Conservation (phyloP, 768 basidiomycete genomes). For the Boletus rubropictus region DNA sequence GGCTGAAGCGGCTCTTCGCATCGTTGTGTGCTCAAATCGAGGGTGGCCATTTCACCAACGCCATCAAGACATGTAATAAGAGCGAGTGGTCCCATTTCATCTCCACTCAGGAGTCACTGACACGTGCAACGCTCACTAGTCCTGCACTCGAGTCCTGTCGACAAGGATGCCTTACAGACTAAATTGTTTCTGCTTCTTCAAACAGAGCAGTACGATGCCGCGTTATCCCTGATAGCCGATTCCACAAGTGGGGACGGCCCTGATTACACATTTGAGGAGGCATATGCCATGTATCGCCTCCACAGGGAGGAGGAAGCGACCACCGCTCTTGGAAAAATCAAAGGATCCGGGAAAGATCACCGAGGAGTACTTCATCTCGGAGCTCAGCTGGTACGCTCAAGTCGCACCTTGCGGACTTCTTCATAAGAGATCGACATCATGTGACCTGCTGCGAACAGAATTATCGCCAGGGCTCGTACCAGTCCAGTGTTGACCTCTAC, state of each 20-base stretch:
- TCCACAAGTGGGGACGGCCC: conserved; percentile 6
- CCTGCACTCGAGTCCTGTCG: conserved; percentile 57
- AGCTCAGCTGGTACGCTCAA: conserved; percentile 73
- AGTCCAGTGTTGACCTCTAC: conserved; percentile 70
- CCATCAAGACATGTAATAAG: conserved; percentile 89
- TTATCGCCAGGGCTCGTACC: conserved; percentile 75
- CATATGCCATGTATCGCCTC: conserved; percentile 83
- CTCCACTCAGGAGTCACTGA: conserved; percentile 19
- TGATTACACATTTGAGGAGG: conserved; percentile 54
- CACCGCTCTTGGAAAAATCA: conserved; percentile 45
- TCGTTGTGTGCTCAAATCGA: conserved; percentile 85
- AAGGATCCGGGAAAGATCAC: conserved; percentile 39
- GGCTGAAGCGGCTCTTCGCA: conserved; percentile 58
- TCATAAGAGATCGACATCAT: conserved; percentile 15
- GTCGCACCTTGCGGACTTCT: conserved; percentile 11
- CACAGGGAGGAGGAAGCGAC: conserved; percentile 68
- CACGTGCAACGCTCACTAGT: conserved; percentile 41
- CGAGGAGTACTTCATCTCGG: conserved; percentile 74
- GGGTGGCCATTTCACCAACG: conserved; percentile 80
- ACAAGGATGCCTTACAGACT: conserved; percentile 71
- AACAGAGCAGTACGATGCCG: conserved; percentile 72
- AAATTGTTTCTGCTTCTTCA: conserved; percentile 86
- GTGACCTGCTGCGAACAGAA: conserved; percentile 39
- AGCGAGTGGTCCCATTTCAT: conserved; percentile 45
- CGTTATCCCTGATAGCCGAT: conserved; percentile 52